A percentile compares a stretch with the other conserved stretches of the same genome.
phyloP scores from a whole-genome alignment of 2,329 filamentous ascomycete genomes.

The Fusarium ramigenum region DNA sequence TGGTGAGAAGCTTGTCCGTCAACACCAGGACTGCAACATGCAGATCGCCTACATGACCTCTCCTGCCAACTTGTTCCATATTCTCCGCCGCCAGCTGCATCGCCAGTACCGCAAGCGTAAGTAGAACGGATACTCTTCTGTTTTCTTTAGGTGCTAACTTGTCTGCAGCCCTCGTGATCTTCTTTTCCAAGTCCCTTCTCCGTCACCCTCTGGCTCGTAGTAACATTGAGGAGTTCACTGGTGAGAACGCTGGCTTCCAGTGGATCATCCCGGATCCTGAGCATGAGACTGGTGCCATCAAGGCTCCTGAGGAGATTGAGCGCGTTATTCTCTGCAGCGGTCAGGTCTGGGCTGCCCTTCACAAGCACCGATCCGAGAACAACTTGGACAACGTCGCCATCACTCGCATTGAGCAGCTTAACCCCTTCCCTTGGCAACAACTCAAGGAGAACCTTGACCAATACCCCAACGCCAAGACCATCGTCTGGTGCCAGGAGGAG shows the following conservation, averaged over 20 bases:
- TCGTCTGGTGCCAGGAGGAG: slow-evolving; percentile 98
- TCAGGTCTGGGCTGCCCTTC: slow-evolving; percentile 89
- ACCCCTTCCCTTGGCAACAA: slow-evolving; percentile 98
- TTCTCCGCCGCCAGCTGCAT: slow-evolving; percentile 96
- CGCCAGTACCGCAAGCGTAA: slow-evolving; percentile 98
- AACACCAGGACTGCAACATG: slow-evolving; percentile 99
- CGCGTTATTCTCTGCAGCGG: slow-evolving; percentile 94
- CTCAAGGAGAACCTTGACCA: slow-evolving; percentile 95
- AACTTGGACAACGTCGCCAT: slow-evolving; percentile 91
- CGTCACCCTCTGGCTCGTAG: slow-evolving; percentile 94
- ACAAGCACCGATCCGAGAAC: slow-evolving; percentile 90
- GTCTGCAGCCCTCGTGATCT: slow-evolving; percentile 78
- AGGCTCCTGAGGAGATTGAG: slow-evolving; percentile 84
- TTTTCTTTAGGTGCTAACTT: slow-evolving; percentile 26
- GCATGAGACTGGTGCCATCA: slow-evolving; percentile 79
- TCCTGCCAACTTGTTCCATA: slow-evolving; percentile 95
- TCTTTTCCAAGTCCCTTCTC: slow-evolving; percentile 98
- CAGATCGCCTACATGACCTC: slow-evolving; percentile 98
- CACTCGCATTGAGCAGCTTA: slow-evolving; percentile 95
- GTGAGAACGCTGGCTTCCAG: slow-evolving; percentile 85
- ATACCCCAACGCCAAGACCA: slow-evolving; percentile 97
- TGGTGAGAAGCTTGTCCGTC: slow-evolving; percentile 88
- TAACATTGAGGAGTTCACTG: slow-evolving; percentile 87
- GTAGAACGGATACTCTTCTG: slow-evolving; percentile 48
- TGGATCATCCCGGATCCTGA: slow-evolving; percentile 95